These are phyloP conservation scores for Colletotrichum tropicicola DNA, from an alignment of 2,329 filamentous ascomycete species.

Conservation along the genomic window DNA sequence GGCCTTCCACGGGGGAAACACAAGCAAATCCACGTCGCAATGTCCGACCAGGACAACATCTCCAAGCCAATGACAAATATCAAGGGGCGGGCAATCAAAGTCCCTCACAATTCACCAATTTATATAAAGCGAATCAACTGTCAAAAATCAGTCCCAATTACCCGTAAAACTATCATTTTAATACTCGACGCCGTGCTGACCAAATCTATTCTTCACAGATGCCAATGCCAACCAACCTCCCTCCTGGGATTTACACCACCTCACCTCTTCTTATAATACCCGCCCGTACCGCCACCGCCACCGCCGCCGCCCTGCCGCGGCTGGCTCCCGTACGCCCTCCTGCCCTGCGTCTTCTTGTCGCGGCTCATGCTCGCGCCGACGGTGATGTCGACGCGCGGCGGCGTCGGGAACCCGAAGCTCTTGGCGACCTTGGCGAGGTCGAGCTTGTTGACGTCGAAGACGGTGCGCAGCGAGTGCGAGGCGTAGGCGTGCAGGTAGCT, in stretches of 20 bases:
- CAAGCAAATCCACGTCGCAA: too few relatives aligned
- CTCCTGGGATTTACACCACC: not conserved
- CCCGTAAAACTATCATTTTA: not conserved
- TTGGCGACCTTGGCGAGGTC: slow-evolving; percentile 86
- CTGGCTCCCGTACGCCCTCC: slow-evolving; percentile 81
- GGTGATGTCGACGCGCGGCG: slow-evolving; percentile 83
- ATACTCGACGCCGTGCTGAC: not conserved
- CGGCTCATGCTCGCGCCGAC: slow-evolving; percentile 83
- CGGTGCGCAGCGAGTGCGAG: slow-evolving; percentile 66
- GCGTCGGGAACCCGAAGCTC: slow-evolving; percentile 81
- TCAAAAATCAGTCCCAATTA: not conserved
- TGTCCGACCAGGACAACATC: too few relatives aligned
- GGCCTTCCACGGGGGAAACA: too few relatives aligned
- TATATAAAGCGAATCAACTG: too few relatives aligned
- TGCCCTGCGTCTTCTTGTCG: slow-evolving; percentile 72
- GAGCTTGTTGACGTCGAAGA: slow-evolving; percentile 84
- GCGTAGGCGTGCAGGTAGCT: slow-evolving; percentile 96
- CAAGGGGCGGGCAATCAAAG: too few relatives aligned
- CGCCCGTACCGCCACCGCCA: too few relatives aligned
- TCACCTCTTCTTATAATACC: slow-evolving; percentile 45
- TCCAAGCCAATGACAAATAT: too few relatives aligned
- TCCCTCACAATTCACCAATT: too few relatives aligned
- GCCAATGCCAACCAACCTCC: not conserved
- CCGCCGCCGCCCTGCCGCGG: slow-evolving; percentile 52
- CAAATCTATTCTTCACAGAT: not conserved